Evolutionary conservation across 2,329 filamentous ascomycete genomes (phyloP).

Genomic region (Podosphaera fusca): DNA sequence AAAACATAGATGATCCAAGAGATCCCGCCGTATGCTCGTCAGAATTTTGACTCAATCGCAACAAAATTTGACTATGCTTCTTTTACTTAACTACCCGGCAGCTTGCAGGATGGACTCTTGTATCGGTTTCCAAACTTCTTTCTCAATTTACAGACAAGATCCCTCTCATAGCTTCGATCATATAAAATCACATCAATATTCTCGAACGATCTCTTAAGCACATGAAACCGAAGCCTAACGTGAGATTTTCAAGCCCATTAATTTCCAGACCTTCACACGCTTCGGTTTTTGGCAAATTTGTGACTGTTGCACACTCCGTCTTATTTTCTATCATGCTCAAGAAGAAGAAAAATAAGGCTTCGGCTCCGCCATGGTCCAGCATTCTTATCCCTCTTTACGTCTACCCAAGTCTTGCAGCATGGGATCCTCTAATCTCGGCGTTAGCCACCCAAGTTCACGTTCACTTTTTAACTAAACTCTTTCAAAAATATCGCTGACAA

Average conservation of each 20-base stretch:
- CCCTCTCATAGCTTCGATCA: not conserved
- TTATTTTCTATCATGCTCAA: not conserved
- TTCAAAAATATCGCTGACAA: not conserved
- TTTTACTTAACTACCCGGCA: not conserved
- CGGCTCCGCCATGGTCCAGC: slow-evolving; percentile 2
- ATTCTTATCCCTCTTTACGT: slow-evolving; percentile 10
- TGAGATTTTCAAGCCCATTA: not conserved
- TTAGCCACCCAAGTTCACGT: not conserved
- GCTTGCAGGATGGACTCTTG: not conserved
- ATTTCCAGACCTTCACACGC: not conserved
- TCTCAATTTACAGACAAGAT: not conserved
- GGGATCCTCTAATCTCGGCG: slow-evolving; percentile 7
- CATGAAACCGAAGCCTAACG: not conserved
- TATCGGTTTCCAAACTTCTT: not conserved
- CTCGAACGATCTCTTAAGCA: not conserved
- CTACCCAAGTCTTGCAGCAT: slow-evolving; percentile 7
- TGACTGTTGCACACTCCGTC: not conserved
- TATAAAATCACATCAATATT: not conserved
- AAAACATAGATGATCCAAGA: not conserved
- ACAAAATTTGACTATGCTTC: not conserved
- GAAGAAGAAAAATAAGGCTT: not conserved
- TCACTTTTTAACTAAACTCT: slow-evolving; percentile 3
- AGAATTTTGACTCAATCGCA: not conserved
- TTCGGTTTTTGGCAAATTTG: not conserved
- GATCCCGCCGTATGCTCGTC: not conserved